Conservation (phyloP, 2,329 filamentous ascomycete species). For the Didymella segeticola region DNA sequence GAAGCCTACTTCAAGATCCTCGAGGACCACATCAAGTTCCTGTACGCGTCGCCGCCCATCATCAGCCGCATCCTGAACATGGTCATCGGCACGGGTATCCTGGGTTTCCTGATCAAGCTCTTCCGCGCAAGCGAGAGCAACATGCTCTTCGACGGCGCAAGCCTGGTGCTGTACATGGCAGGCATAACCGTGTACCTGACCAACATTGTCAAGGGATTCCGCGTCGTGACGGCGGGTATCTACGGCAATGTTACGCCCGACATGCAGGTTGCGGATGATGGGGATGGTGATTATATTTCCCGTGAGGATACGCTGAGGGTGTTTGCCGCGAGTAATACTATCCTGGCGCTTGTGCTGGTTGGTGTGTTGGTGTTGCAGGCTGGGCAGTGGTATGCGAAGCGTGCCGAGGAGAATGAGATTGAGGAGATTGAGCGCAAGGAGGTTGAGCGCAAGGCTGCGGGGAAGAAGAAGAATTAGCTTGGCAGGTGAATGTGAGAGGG, state of each 20-base stretch:
- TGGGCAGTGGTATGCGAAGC: slow-evolving; percentile 98
- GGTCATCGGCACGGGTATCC: slow-evolving; percentile 83
- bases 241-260: slow-evolving; percentile 60
- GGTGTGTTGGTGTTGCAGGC: slow-evolving; percentile 93
- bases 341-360: slow-evolving; percentile 88
- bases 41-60: slow-evolving; percentile 89
- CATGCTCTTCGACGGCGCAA: slow-evolving; percentile 87
- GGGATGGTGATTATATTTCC: slow-evolving; percentile 71
- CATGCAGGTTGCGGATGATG: slow-evolving; percentile 40
- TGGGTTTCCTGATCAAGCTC: slow-evolving; percentile 91
- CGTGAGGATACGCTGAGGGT: slow-evolving; percentile 91
- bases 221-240: slow-evolving; percentile 77
- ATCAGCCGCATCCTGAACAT: slow-evolving; percentile 95
- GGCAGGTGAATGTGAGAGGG: not conserved
- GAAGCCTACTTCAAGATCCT: slow-evolving; percentile 80
- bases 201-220: slow-evolving; percentile 94
- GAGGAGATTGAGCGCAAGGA: slow-evolving; percentile 65
- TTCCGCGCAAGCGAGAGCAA: slow-evolving; percentile 94
- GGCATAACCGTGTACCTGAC: slow-evolving; percentile 92
- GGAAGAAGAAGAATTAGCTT: slow-evolving; percentile 44
- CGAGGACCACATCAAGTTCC: slow-evolving; percentile 86
- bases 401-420: slow-evolving; percentile 84
- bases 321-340: slow-evolving; percentile 92
- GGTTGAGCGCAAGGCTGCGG: slow-evolving; percentile 39
- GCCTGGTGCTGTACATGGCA: slow-evolving; percentile 77